These are phyloP conservation scores for Sesbania bispinosa DNA, from an alignment of 306 rosid species.

Conservation along the genomic window DNA sequence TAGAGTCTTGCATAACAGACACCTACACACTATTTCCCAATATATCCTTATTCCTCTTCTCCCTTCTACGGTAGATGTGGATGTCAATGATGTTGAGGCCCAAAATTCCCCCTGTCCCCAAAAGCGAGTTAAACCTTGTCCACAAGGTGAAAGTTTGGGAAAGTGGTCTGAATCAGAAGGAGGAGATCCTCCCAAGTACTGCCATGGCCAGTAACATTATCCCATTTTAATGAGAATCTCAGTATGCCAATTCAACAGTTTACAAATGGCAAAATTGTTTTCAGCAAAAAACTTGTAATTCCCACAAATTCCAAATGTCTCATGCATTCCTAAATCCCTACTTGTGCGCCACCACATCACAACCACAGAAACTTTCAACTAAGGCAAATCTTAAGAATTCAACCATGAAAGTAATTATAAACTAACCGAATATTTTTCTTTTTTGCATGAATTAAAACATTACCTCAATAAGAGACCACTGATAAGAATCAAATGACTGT, in stretches of 20 bases:
- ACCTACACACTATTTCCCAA: not conserved
- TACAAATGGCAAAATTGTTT: not conserved
- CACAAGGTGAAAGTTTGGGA: not conserved
- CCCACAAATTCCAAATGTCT: not conserved
- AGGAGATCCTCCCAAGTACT: no score
- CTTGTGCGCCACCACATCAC: no score
- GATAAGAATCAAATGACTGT: slow-evolving; percentile 61
- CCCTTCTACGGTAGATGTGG: not conserved
- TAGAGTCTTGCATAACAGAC: not conserved
- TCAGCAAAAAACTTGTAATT: not conserved
- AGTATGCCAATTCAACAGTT: not conserved
- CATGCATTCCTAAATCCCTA: not conserved
- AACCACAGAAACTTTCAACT: not conserved
- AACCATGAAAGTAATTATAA: not conserved
- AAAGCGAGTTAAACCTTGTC: not conserved
- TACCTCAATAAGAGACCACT: slow-evolving; percentile 80
- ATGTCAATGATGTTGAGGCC: not conserved
- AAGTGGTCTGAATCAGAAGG: not conserved
- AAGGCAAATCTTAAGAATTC: not conserved
- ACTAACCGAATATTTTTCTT: not conserved
- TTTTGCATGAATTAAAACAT: not conserved
- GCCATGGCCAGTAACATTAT: not conserved
- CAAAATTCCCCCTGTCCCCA: not conserved
- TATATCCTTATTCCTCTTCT: not conserved
- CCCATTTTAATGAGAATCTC: not conserved